Conservation (phyloP, 371 early-diverging fungal genomes). For the Mortierella sp. region DNA sequence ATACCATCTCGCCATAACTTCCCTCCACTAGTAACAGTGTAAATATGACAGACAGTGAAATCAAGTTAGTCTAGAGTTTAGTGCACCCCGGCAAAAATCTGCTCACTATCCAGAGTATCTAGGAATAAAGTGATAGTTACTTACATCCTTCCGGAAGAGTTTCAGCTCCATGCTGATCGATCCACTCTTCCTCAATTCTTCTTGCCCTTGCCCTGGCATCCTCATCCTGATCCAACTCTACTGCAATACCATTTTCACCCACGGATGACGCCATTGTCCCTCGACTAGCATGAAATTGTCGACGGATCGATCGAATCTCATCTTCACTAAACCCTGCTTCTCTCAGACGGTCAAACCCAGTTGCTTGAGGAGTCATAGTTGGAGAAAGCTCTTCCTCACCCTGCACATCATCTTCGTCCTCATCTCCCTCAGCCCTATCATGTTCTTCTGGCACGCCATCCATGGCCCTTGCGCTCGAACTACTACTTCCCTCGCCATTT, state of each 20-base stretch:
- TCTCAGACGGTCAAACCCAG: conserved; percentile 77
- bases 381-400: conserved; percentile 29
- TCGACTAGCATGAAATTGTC: conserved; percentile 71
- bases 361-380: conserved; percentile 55
- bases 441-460: background rate
- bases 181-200: conserved; percentile 79
- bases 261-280: conserved; percentile 28
- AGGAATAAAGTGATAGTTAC: conserved; percentile 1
- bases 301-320: conserved; percentile 73
- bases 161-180: conserved; percentile 70
- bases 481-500: conserved; percentile 7
- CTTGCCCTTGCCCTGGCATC: conserved; percentile 60
- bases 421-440: background rate
- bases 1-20: conserved; percentile 73
- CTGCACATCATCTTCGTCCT: conserved; percentile 4
- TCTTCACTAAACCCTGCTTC: conserved; percentile 80
- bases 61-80: too few relatives aligned
- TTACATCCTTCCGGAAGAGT: conserved; percentile 71
- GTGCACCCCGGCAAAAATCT: too few relatives aligned
- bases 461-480: conserved; percentile 2
- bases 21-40: conserved; percentile 57
- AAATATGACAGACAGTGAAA: too few relatives aligned
- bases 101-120: too few relatives aligned
- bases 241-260: conserved; percentile 50
- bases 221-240: conserved; percentile 50